A percentile compares a stretch with the other conserved stretches of the same genome.
Evolutionary conservation across 306 rosid species (phyloP).

Genomic region (cucumber (Cucumis sativus)): Cucumber_9930_V3 NC_026656.2:21636001-21636500

Average conservation of each 20-base stretch:
- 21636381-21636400: background rate
- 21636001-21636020: background rate
- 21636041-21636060: conserved; percentile 1
- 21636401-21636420: conserved; percentile 2
- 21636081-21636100: background rate
- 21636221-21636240: background rate
- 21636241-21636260: conserved; percentile 7
- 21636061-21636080: background rate
- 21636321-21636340: conserved; percentile 8
- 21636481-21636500: conserved; percentile 15
- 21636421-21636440: conserved; percentile 27
- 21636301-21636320: conserved; percentile 9
- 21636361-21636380: background rate
- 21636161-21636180: background rate
- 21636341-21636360: background rate
- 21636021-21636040: background rate
- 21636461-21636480: background rate
- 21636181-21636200: too few species aligned
- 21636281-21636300: background rate
- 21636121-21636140: background rate
- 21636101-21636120: background rate
- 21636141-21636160: background rate
- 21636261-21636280: background rate
- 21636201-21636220: background rate
- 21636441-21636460: conserved; percentile 7